Conservation (phyloP, 140 eudicot species). For the Bidens hawaiensis region DNA sequence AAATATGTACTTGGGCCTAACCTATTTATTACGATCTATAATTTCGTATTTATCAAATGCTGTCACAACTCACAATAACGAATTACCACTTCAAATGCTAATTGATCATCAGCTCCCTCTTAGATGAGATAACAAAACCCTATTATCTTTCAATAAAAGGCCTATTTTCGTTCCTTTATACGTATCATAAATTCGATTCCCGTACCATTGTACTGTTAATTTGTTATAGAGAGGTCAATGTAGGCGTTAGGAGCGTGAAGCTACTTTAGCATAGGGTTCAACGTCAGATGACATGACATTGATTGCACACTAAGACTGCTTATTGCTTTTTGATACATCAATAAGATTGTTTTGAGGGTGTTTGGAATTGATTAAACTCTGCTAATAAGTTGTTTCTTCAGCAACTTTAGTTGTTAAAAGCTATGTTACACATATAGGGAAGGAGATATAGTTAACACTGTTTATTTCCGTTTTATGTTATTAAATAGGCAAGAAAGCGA, state of each 20-base stretch:
- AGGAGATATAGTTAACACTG: no score
- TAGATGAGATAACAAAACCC: not conserved
- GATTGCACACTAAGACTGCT: no score
- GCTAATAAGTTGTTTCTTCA: not conserved
- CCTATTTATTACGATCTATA: no score
- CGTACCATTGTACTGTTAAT: not conserved
- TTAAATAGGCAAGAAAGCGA: no score
- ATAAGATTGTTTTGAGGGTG: not conserved
- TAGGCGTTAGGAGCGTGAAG: conserved; percentile 48
- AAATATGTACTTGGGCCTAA: no score
- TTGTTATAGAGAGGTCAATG: conserved; percentile 57
- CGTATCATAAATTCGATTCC: no score
- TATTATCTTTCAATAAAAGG: not conserved
- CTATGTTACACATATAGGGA: no score
- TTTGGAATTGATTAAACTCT: not conserved
- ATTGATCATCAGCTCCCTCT: not conserved
- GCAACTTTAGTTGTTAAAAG: no score
- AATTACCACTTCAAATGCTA: not conserved
- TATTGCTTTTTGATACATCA: not conserved
- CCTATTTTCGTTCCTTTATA: no score
- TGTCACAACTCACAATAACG: no score
- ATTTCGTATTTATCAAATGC: no score
- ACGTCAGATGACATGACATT: conserved; percentile 10
- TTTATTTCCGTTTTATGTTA: no score
- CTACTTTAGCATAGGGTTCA: conserved; percentile 38